phyloP scores from a whole-genome alignment of 345 rosid genomes.

The Lenwebbia sp. region DNA sequence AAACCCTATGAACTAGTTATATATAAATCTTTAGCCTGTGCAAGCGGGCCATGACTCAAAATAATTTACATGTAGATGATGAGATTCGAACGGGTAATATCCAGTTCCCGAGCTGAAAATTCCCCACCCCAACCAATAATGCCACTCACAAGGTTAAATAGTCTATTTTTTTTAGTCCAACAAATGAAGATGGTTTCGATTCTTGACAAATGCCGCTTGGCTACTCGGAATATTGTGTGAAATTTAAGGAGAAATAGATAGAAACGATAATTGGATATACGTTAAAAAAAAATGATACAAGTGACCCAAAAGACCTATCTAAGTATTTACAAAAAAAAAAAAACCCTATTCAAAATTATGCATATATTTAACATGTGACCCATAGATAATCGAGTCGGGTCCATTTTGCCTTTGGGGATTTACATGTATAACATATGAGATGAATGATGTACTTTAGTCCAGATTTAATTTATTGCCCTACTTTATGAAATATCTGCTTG shows the following conservation, averaged over 20 bases:
- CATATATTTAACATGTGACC: not conserved
- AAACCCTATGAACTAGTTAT: not conserved
- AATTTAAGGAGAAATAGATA: not conserved
- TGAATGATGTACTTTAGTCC: not conserved
- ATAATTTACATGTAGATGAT: not conserved
- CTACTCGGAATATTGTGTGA: not conserved
- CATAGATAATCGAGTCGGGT: not conserved
- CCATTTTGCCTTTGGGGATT: not conserved
- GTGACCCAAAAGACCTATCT: not conserved
- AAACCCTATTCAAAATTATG: not conserved
- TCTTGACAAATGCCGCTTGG: not conserved
- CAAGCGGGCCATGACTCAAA: accelerated
- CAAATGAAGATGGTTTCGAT: not conserved
- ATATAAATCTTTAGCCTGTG: not conserved
- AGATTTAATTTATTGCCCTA: not conserved
- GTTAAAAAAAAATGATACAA: not conserved
- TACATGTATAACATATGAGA: not conserved
- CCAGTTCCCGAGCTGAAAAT: not conserved
- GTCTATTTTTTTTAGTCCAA: not conserved
- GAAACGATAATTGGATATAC: not conserved
- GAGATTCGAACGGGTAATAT: not conserved
- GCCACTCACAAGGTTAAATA: not conserved
- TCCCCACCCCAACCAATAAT: not conserved
- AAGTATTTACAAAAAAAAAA: not conserved
- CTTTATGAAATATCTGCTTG: not conserved